phyloP scores from a whole-genome alignment of 495 filamentous ascomycete genomes.

The Aspergillus sparsus region DNA sequence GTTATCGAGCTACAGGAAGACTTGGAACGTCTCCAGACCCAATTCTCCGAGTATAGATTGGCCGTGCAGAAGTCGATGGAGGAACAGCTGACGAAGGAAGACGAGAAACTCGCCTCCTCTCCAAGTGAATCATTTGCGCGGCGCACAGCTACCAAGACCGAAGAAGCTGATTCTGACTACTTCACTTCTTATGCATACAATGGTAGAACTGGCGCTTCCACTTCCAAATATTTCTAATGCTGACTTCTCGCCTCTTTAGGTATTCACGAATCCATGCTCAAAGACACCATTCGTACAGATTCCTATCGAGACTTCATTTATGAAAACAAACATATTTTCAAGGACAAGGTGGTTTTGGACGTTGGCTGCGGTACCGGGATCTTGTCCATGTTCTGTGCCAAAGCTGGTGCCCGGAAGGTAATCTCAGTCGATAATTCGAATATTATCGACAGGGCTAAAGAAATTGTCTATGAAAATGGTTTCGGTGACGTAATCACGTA shows the following conservation, averaged over 20 bases:
- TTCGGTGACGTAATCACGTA: slow-evolving; percentile 77
- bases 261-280: slow-evolving; percentile 92
- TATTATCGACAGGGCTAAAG: slow-evolving; percentile 84
- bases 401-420: slow-evolving; percentile 85
- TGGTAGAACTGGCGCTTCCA: slow-evolving; percentile 45
- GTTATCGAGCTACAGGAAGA: slow-evolving; percentile 70
- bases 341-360: slow-evolving; percentile 87
- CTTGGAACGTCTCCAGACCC: slow-evolving; percentile 60
- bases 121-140: slow-evolving; percentile 20
- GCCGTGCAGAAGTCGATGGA: slow-evolving; percentile 72
- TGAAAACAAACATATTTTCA: slow-evolving; percentile 86
- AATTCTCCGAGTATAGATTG: slow-evolving; percentile 71
- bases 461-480: slow-evolving; percentile 81
- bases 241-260: slow-evolving; percentile 44
- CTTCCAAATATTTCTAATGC: slow-evolving; percentile 13
- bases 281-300: slow-evolving; percentile 67
- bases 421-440: slow-evolving; percentile 92
- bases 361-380: slow-evolving; percentile 93
- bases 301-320: slow-evolving; percentile 72
- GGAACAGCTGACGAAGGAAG: slow-evolving; percentile 60
- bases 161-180: slow-evolving; percentile 61
- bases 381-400: slow-evolving; percentile 91
- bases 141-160: slow-evolving; percentile 26
- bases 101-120: slow-evolving; percentile 36
- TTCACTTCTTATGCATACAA: slow-evolving; percentile 82